Conservation (phyloP, 148 eudicot genomes). For the Amaranthus hypochondriacus region DNA sequence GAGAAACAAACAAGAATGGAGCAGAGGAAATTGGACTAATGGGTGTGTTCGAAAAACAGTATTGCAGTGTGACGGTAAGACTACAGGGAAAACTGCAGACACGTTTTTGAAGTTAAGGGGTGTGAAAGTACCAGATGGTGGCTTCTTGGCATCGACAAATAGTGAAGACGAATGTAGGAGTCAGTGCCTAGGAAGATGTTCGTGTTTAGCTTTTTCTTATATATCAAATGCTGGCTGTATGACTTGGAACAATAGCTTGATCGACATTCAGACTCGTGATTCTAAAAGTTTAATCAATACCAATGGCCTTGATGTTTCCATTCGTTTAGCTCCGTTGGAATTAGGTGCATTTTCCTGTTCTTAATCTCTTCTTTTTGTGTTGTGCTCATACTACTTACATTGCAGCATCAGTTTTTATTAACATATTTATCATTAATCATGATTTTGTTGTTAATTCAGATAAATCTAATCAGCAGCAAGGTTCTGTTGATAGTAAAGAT, state of each 20-base stretch:
- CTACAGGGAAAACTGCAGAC: conserved; percentile 22
- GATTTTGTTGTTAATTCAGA: neutral
- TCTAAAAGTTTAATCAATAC: conserved; percentile 15
- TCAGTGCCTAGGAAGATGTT: conserved; percentile 33
- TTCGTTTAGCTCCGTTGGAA: conserved; percentile 38
- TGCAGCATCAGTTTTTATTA: too few species aligned
- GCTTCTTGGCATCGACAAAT: neutral
- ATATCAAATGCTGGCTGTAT: conserved; percentile 38
- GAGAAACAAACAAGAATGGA: conserved; percentile 36
- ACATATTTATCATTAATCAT: neutral
- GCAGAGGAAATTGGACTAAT: conserved; percentile 35
- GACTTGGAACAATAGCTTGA: conserved; percentile 34
- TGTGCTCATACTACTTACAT: neutral
- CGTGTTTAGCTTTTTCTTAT: conserved; percentile 36
- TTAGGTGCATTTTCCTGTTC: conserved; percentile 15
- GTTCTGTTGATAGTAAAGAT: neutral
- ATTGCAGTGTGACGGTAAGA: conserved; percentile 31
- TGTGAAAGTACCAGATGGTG: conserved; percentile 34
- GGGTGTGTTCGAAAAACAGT: conserved; percentile 43
- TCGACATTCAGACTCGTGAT: conserved; percentile 14
- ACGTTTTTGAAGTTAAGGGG: conserved; percentile 25
- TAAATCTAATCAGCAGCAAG: neutral
- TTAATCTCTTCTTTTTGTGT: neutral
- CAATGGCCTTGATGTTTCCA: conserved; percentile 26
- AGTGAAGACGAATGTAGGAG: conserved; percentile 30